Base-by-base conservation (phyloP, 2,329 filamentous ascomycete species). In the Aspergillus quadricinctus region DNA sequence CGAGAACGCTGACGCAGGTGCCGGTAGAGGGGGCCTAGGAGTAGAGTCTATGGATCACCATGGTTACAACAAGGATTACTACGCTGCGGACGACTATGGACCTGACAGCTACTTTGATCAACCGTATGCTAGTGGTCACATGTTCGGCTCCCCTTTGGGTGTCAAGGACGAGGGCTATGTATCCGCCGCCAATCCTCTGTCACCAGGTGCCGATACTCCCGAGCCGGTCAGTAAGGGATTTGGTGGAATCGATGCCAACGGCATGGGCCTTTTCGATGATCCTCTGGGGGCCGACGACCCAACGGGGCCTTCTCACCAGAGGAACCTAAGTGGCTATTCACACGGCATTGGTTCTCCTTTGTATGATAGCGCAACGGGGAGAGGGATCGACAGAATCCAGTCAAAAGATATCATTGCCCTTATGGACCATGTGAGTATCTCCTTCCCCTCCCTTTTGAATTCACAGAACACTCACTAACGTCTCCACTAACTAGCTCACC, bases 371-470 rank as follows among this genome's bases (percentile, higher is more conserved):
- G 84, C 92, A 3, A 96, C 90, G 1, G 93, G 93, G 52, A 87
- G 85, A 60, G 92, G 92, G 35, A 89, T 96, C 52, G 92, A 97
- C 63, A 83, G 88, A 49, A 97, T 99, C 52, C 88, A 97, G 71
- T 96, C 92, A 48, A 94, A 95, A 76, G 94, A 99, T 69, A 95
- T 99, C 66, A 89, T 99, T 61, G 91, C 93, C 25, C 79, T 99
- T 58, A 99, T 99, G 94, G 93, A 99, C 70, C 94, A 99, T 74
- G 83, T 88, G 76, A 80, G 85, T 79, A 51, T 49, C 55, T 48
- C 27, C 8, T 28, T 14, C 43, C 48, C 19, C 14, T 23, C 7
- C 45, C 57, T 45, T 8, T 43, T 57, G 48, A 11, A 21, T 9
- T 9, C 31, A 35, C 31, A 37, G 31, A 37, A 17, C 31, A 37